A percentile compares a stretch with the other conserved stretches of the same genome.
phyloP scores from a whole-genome alignment of 768 basidiomycete genomes.

The Fibroporia radiculosa region DNA sequence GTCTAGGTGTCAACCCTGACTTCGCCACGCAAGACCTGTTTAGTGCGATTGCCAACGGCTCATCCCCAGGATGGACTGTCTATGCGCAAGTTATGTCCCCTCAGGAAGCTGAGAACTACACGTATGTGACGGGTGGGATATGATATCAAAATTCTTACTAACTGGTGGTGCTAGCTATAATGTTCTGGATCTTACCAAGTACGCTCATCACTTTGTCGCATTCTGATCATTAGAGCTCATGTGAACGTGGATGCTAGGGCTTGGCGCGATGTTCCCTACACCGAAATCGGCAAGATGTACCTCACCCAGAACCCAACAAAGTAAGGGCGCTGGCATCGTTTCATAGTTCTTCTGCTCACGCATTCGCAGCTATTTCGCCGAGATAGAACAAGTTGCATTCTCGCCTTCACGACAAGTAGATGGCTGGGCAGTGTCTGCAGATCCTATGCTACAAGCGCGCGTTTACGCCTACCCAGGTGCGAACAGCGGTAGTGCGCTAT shows the following conservation, averaged over 20 bases:
- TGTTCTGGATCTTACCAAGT: constrained; percentile 44
- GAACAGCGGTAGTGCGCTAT: not conserved
- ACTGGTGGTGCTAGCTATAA: constrained; percentile 27
- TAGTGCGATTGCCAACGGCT: constrained; percentile 44
- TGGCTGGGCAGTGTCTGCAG: constrained; percentile 42
- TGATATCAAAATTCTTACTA: not conserved
- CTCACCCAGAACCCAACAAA: constrained; percentile 30
- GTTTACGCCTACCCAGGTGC: constrained; percentile 49
- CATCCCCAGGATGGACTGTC: constrained; percentile 50
- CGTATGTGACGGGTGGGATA: constrained; percentile 15
- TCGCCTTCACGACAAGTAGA: constrained; percentile 42
- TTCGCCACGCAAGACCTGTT: constrained; percentile 49
- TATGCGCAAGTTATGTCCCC: constrained; percentile 49
- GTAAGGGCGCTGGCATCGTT: constrained; percentile 8
- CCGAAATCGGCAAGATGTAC: constrained; percentile 31
- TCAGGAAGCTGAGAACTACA: constrained; percentile 42
- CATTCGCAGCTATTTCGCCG: constrained; percentile 24
- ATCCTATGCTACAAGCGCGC: constrained; percentile 51
- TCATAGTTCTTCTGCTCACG: not conserved
- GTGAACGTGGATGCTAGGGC: constrained; percentile 16
- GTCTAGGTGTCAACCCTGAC: constrained; percentile 30
- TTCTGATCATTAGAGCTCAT: not conserved
- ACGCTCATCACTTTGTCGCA: not conserved
- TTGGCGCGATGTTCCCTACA: constrained; percentile 26
- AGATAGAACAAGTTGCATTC: constrained; percentile 39